Conservation (phyloP, 768 basidiomycete genomes). For the Leccinum pellstonianum region DNA sequence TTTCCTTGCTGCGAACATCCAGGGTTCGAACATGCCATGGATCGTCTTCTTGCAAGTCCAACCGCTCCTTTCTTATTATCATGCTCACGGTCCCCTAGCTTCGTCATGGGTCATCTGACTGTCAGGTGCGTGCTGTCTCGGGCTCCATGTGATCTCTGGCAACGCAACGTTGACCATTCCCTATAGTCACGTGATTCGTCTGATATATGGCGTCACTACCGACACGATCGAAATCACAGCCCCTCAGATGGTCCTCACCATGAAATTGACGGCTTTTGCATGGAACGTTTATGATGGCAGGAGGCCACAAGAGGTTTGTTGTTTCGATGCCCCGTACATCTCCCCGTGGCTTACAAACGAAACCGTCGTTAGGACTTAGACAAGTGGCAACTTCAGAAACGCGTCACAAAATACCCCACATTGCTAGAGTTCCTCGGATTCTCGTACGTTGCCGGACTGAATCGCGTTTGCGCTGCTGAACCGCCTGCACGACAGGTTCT, state of each 20-base stretch:
- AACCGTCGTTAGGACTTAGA: conserved; percentile 66
- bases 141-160: neutral
- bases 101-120: conserved; percentile 90
- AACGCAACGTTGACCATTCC: conserved; percentile 1
- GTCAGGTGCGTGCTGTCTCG: conserved; percentile 61
- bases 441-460: conserved; percentile 53
- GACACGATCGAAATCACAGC: conserved; percentile 89
- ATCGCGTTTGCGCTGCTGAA: neutral
- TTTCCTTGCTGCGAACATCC: conserved; percentile 55
- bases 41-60: conserved; percentile 67
- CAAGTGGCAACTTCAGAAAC: conserved; percentile 75
- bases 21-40: conserved; percentile 85
- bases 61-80: neutral
- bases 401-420: conserved; percentile 68
- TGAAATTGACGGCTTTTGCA: conserved; percentile 97
- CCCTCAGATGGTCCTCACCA: conserved; percentile 93
- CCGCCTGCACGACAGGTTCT: conserved; percentile 58
- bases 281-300: conserved; percentile 96
- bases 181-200: conserved; percentile 68
- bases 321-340: neutral
- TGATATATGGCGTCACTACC: conserved; percentile 56
- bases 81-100: conserved; percentile 40
- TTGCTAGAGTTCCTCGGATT: conserved; percentile 90
- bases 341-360: neutral
- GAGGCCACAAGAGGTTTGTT: conserved; percentile 60